Percentiles rank a stretch among this genome's conserved stretches.
Conservation (phyloP, 2,329 filamentous ascomycete genomes). For the Capronia epimyces region DNA sequence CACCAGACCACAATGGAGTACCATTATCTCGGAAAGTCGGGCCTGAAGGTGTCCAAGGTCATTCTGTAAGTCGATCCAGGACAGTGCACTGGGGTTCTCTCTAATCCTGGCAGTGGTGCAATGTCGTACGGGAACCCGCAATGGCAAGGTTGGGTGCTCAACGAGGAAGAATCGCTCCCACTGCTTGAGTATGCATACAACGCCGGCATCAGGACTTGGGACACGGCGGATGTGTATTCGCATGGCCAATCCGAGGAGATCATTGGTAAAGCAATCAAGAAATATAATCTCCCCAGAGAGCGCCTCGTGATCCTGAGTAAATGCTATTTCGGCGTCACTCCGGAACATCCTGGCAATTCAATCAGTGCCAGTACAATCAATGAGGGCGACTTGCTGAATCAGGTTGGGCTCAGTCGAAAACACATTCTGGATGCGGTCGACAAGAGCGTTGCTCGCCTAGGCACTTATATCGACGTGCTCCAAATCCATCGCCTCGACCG, state of each 20-base stretch:
- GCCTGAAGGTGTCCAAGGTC: conserved; percentile 28
- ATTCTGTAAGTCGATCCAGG: conserved; percentile 16
- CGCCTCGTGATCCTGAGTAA: conserved; percentile 57
- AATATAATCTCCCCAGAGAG: conserved; percentile 52
- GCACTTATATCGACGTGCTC: conserved; percentile 46
- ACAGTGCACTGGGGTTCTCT: background rate
- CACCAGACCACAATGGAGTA: conserved; percentile 40
- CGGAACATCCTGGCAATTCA: conserved; percentile 30
- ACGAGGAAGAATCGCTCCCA: conserved; percentile 26
- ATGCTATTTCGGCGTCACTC: conserved; percentile 41
- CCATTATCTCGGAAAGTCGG: conserved; percentile 32
- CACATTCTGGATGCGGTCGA: conserved; percentile 59
- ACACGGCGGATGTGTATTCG: conserved; percentile 33
- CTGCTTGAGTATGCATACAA: conserved; percentile 32
- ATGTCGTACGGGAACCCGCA: conserved; percentile 44
- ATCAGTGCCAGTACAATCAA: conserved; percentile 31
- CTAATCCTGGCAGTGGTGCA: conserved; percentile 16
- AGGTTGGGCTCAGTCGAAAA: conserved; percentile 48
- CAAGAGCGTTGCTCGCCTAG: conserved; percentile 40
- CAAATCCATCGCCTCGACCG: conserved; percentile 48
- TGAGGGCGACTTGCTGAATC: conserved; percentile 36
- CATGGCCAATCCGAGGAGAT: conserved; percentile 31
- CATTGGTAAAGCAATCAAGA: conserved; percentile 55
- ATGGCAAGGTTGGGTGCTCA: conserved; percentile 30
- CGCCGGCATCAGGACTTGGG: conserved; percentile 29